Conservation (phyloP, 2,329 filamentous ascomycete species). For the Macrophomina pseudophaseolina region DNA sequence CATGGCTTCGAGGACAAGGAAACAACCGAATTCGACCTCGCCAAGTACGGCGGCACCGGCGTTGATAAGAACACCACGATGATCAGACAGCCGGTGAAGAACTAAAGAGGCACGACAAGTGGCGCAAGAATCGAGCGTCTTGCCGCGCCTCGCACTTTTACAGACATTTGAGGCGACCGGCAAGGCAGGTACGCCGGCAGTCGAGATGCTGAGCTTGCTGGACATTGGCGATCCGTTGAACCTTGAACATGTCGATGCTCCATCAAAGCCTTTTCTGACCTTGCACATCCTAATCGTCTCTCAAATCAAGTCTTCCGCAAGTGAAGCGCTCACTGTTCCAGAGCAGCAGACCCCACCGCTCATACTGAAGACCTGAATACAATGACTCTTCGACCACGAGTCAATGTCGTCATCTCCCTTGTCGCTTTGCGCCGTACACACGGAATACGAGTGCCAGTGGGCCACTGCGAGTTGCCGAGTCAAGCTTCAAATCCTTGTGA, state of each 20-base stretch:
- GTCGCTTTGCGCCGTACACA: background rate
- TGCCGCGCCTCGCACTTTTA: too few relatives aligned
- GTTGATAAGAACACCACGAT: constrained; percentile 38
- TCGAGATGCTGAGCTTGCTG: background rate
- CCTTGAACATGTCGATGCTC: too few relatives aligned
- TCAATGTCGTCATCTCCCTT: background rate
- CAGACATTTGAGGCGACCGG: too few relatives aligned
- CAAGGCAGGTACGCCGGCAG: too few relatives aligned
- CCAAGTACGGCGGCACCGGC: constrained; percentile 38
- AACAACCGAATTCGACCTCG: constrained; percentile 35
- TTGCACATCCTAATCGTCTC: too few relatives aligned
- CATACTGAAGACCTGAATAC: too few relatives aligned
- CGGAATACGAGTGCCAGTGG: background rate
- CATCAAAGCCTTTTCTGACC: too few relatives aligned
- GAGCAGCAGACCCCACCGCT: too few relatives aligned
- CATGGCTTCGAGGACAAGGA: constrained; percentile 35
- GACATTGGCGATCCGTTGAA: background rate
- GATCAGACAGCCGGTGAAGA: constrained; percentile 33
- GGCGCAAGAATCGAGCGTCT: background rate
- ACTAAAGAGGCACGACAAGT: background rate
- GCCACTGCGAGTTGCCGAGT: background rate
- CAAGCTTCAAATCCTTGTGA: background rate
- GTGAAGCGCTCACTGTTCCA: too few relatives aligned
- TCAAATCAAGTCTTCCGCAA: too few relatives aligned
- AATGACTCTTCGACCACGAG: background rate